These are phyloP conservation scores for Fusarium austroafricanum DNA, from an alignment of 2,329 filamentous ascomycete genomes.

Conservation along the genomic window DNA sequence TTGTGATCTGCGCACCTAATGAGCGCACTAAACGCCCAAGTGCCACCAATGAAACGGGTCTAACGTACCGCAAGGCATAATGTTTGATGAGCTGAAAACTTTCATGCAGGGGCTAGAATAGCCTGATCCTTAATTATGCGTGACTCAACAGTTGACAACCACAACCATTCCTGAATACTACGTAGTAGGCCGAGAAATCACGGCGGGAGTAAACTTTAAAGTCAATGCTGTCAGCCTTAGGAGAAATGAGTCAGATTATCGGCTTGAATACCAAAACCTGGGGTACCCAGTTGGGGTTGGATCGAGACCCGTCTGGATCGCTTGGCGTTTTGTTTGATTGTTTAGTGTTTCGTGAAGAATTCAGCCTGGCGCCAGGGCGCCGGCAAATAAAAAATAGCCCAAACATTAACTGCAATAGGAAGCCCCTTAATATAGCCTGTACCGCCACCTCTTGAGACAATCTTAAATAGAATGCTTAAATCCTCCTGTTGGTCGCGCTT, in stretches of 20 bases:
- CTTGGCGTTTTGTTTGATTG: neutral
- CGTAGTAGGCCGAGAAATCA: too few relatives aligned
- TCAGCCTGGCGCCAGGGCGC: neutral
- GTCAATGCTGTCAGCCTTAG: neutral
- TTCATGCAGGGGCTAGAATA: neutral
- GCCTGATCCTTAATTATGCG: neutral
- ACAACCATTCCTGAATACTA: neutral
- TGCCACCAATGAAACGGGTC: neutral
- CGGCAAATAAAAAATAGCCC: neutral
- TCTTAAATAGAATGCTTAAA: neutral
- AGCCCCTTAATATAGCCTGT: neutral
- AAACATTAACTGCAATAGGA: conserved; percentile 1
- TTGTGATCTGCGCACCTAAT: neutral
- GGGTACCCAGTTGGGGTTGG: neutral
- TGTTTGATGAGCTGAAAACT: conserved; percentile 1
- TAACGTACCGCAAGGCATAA: neutral
- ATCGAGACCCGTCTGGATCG: neutral
- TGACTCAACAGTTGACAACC: neutral
- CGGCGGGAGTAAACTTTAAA: too few relatives aligned
- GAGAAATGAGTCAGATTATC: neutral
- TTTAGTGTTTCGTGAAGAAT: conserved; percentile 2
- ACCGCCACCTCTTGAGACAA: neutral
- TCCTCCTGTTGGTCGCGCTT: neutral
- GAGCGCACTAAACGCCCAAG: neutral
- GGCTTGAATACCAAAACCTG: neutral